phyloP scores from a whole-genome alignment of 495 filamentous ascomycete genomes.

The Daldinia grandis region DNA sequence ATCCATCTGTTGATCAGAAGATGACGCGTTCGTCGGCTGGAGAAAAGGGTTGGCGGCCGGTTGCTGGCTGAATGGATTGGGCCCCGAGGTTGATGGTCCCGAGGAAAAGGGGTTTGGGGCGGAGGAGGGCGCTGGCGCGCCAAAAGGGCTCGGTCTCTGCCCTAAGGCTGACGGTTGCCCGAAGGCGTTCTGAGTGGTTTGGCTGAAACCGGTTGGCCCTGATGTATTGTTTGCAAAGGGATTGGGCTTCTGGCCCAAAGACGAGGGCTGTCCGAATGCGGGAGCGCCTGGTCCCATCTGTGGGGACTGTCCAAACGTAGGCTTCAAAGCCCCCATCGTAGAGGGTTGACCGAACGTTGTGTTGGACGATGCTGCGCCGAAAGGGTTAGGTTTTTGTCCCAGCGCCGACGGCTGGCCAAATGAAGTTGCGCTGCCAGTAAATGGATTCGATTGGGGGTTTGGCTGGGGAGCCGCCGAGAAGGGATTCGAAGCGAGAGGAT shows the following conservation, averaged over 20 bases:
- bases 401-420: conserved; percentile 57
- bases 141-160: conserved; percentile 39
- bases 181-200: conserved; percentile 33
- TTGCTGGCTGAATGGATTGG: conserved; percentile 51
- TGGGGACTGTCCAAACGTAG: conserved; percentile 54
- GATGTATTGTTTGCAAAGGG: conserved; percentile 50
- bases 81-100: conserved; percentile 25
- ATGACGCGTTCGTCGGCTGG: conserved; percentile 15
- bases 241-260: conserved; percentile 51
- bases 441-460: conserved; percentile 41
- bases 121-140: conserved; percentile 25
- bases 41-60: conserved; percentile 42
- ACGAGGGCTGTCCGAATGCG: conserved; percentile 49
- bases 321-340: conserved; percentile 42
- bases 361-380: conserved; percentile 48
- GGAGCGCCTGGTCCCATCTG: conserved; percentile 46
- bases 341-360: conserved; percentile 55
- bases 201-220: conserved; percentile 31
- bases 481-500: conserved; percentile 43
- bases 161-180: conserved; percentile 36
- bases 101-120: conserved; percentile 39
- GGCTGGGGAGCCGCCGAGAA: conserved; percentile 48
- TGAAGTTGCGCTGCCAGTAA: conserved; percentile 36
- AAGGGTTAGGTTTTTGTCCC: conserved; percentile 53
- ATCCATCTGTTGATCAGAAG: conserved; percentile 40